phyloP scores from a whole-genome alignment of 345 rosid genomes.

The Microthlaspi erraticum region DNA sequence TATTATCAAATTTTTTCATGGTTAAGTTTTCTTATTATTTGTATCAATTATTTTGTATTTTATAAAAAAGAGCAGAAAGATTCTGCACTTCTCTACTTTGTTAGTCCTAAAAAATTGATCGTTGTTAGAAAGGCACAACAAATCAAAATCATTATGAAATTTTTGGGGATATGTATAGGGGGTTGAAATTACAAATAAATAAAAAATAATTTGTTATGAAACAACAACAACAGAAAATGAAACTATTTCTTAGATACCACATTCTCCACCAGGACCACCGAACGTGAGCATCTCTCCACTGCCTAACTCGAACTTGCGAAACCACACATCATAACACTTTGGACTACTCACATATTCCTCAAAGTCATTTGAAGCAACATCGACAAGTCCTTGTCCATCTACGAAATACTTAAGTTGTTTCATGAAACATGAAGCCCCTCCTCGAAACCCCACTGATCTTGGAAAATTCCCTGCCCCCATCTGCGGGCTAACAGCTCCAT shows the following conservation, averaged over 20 bases:
- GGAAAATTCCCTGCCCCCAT: slow-evolving; percentile 29
- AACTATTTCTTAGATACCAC: slow-evolving; percentile 11
- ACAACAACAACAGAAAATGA: background rate
- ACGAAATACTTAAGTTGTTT: slow-evolving; percentile 15
- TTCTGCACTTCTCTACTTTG: background rate
- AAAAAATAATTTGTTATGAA: background rate
- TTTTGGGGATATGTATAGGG: background rate
- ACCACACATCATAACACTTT: slow-evolving; percentile 19
- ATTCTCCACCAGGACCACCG: slow-evolving; percentile 32
- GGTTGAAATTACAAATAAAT: too few relatives aligned
- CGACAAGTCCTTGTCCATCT: background rate
- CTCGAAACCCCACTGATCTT: background rate
- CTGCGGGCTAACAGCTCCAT: slow-evolving; percentile 1
- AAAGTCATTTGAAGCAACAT: background rate
- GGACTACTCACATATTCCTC: slow-evolving; percentile 23
- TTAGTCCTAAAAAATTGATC: background rate
- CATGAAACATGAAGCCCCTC: slow-evolving; percentile 8
- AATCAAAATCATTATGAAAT: too few relatives aligned
- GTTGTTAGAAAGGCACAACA: slow-evolving; percentile 3
- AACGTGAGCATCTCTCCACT: slow-evolving; percentile 10
- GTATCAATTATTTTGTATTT: background rate
- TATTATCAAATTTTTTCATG: background rate
- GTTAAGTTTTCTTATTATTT: slow-evolving; percentile 5
- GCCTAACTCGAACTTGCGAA: slow-evolving; percentile 15
- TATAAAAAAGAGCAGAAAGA: background rate